These are phyloP conservation scores for Azolla pinnata DNA, from an alignment of 75 land plant genomes.

Conservation along the genomic window DNA sequence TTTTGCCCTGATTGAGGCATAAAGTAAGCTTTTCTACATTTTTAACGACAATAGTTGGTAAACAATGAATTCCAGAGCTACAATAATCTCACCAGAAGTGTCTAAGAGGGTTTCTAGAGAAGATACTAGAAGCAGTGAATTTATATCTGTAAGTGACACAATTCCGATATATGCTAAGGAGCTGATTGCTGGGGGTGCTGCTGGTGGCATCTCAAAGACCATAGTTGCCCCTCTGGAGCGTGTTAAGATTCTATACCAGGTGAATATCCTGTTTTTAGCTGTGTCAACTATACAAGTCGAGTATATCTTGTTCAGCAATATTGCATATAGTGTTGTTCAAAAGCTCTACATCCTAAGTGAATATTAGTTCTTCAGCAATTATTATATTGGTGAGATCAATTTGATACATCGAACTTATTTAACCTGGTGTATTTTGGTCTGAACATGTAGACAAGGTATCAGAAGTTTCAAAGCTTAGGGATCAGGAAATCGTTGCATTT, in stretches of 20 bases:
- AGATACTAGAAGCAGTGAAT: slow-evolving; percentile 6
- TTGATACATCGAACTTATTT: background rate
- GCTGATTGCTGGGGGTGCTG: slow-evolving; percentile 88
- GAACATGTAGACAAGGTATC: slow-evolving; percentile 52
- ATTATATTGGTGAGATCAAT: background rate
- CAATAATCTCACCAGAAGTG: slow-evolving; percentile 41
- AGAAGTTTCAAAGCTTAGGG: slow-evolving; percentile 66
- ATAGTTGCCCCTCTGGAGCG: slow-evolving; percentile 88
- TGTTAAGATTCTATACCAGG: slow-evolving; percentile 79
- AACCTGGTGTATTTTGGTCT: background rate
- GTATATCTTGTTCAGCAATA: too few relatives aligned
- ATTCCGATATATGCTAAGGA: slow-evolving; percentile 78
- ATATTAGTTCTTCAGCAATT: background rate
- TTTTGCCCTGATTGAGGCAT: background rate
- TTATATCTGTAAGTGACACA: slow-evolving; percentile 23
- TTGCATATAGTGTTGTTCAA: too few relatives aligned
- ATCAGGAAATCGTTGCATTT: slow-evolving; percentile 49
- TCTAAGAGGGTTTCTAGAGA: slow-evolving; percentile 33
- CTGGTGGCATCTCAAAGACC: slow-evolving; percentile 81
- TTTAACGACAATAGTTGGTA: background rate
- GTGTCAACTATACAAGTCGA: too few relatives aligned
- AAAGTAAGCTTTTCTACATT: background rate
- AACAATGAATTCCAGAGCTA: background rate
- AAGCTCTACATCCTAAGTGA: background rate
- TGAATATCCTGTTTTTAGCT: slow-evolving; percentile 9